Conservation (phyloP, 805 yeast species). For the Pichia paraexigua region DNA sequence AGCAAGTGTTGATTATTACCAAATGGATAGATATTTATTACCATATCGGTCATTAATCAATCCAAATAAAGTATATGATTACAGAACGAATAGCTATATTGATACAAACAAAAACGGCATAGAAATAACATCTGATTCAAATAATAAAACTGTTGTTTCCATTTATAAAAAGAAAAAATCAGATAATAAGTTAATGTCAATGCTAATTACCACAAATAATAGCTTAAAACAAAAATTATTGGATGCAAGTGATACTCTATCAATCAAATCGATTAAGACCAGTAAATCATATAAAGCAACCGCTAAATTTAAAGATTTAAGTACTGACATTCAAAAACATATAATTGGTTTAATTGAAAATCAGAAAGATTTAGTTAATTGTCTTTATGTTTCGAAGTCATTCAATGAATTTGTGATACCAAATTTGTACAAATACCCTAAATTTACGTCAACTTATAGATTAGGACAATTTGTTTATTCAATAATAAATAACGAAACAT, state of each 20-base stretch:
- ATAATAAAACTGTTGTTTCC: slow-evolving; percentile 5
- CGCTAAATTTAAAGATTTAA: slow-evolving; percentile 25
- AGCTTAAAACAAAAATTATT: slow-evolving; percentile 22
- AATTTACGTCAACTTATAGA: slow-evolving; percentile 63
- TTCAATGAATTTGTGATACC: slow-evolving; percentile 47
- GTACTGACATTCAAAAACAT: slow-evolving; percentile 35
- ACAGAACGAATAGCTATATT: slow-evolving; percentile 36
- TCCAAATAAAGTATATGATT: slow-evolving; percentile 44
- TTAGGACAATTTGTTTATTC: slow-evolving; percentile 73
- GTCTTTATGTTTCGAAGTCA: slow-evolving; percentile 43
- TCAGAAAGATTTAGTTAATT: slow-evolving; percentile 33
- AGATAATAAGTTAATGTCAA: slow-evolving; percentile 21
- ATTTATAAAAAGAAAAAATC: slow-evolving; percentile 1
- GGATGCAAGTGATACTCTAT: slow-evolving; percentile 35
- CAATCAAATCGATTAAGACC: slow-evolving; percentile 25
- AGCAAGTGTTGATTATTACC: slow-evolving; percentile 13
- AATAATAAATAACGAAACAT: slow-evolving; percentile 44
- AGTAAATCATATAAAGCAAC: slow-evolving; percentile 4
- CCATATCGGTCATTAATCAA: slow-evolving; percentile 46
- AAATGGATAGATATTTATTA: slow-evolving; percentile 31
- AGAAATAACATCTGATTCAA: not conserved
- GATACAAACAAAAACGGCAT: slow-evolving; percentile 17
- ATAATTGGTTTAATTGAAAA: slow-evolving; percentile 32
- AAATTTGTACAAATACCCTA: slow-evolving; percentile 45
- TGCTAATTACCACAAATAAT: slow-evolving; percentile 32